Conservation (phyloP, 2,329 filamentous ascomycete genomes). For the Penicillium brevicompactum region DNA sequence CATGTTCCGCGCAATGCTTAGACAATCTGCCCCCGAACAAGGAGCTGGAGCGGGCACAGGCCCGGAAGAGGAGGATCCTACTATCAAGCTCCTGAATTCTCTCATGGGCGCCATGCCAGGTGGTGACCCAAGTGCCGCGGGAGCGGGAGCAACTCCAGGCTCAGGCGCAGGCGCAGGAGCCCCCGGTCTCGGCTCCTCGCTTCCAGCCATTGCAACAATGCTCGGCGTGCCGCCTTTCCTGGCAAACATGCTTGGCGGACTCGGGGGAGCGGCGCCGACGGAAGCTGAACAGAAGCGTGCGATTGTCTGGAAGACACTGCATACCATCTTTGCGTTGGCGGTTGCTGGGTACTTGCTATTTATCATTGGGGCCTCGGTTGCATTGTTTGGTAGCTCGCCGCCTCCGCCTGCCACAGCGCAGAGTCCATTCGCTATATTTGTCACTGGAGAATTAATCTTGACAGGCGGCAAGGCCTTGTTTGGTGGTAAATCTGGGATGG, state of each 20-base stretch:
- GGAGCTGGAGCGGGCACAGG: conserved; percentile 10
- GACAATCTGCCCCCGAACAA: conserved; percentile 30
- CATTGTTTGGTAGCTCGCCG: conserved; percentile 42
- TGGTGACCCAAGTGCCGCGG: conserved; percentile 19
- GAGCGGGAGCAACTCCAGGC: conserved; percentile 27
- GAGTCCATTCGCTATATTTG: conserved; percentile 49
- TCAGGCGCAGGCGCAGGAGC: conserved; percentile 20
- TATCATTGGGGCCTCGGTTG: conserved; percentile 38
- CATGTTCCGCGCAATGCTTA: conserved; percentile 44
- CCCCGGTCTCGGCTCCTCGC: conserved; percentile 17
- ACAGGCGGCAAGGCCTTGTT: conserved; percentile 39
- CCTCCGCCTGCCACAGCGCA: conserved; percentile 48
- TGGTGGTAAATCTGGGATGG: conserved; percentile 28
- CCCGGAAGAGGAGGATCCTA: conserved; percentile 36
- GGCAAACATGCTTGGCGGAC: conserved; percentile 41
- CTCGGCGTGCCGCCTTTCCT: conserved; percentile 46
- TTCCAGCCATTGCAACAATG: conserved; percentile 41
- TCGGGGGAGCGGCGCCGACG: conserved; percentile 40
- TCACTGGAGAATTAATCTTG: conserved; percentile 50
- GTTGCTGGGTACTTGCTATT: conserved; percentile 57
- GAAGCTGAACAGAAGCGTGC: conserved; percentile 38
- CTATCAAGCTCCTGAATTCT: conserved; percentile 39
- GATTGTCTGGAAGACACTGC: conserved; percentile 58
- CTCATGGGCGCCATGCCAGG: conserved; percentile 37
- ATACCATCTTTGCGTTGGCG: conserved; percentile 59